Evolutionary conservation across 495 filamentous ascomycete species (phyloP), one percentile per base, ranked within the genome.

Genomic region (Penicillium bialowiezense): DNA sequence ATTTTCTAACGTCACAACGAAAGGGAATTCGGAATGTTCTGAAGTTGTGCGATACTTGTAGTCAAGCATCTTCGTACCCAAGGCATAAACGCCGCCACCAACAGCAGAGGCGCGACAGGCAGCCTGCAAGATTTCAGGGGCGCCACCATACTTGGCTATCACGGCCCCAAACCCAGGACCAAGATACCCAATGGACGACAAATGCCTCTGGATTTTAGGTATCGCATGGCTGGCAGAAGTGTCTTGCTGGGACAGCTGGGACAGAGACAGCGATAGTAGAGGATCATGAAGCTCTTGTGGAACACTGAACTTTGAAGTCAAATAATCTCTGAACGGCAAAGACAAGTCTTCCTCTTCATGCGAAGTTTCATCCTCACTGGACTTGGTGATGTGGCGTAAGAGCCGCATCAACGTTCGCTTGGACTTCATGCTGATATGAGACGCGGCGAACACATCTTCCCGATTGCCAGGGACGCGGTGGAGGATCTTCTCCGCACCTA

Each of bases 71-170:
- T 82, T 82, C 20, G 83, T 83, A 32, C 81, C 83, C 17, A 97
- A 84, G 48, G 96, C 88, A 69, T 97, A 97, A 5, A 95, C 80
- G 14, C 84, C 89, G 24, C 93, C 95, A 3, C 95, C 92, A 7
- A 98, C 91, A 4, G 93, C 93, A 44, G 86, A 84, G 29, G 93
- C 90, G 49, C 93, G 88, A 58, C 93, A 97, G 10, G 85, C 89
- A 9, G 97, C 90, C 62, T 98, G 93, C 15, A 89, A 79, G 50
- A 97, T 84, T 68, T 98, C 93, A n/a, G 90, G 86, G 8, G 83
- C 76, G 50, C 95, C 91, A 17, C 93, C 93, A 85, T 91, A 98
- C 70, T 93, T 95, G 9, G 91, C 84, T 49, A 92, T 73, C 8
- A 97, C 81, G 38, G 86, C 84, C 26, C 89, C 87, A 63, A 97